Base-by-base conservation (phyloP, 2,329 filamentous ascomycete species). In the Fonsecaea multimorphosa region DNA sequence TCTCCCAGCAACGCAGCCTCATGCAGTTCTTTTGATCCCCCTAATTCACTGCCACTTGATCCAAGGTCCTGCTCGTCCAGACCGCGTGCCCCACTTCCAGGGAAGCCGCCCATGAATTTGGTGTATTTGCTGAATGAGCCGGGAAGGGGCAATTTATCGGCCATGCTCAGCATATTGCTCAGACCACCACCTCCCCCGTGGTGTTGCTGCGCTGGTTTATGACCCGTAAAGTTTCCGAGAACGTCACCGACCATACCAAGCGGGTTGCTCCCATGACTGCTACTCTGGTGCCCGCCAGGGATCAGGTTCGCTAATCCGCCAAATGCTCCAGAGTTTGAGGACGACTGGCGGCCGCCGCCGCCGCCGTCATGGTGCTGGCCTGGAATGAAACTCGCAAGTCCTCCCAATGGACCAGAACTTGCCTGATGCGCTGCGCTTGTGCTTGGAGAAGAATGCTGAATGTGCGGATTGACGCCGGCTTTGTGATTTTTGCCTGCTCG, bases 401-500 rank as follows among this genome's bases (percentile, higher is more conserved):
- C 46, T 8, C 58, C 46, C 9, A 60, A 31, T 14, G 44, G 19
- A 14, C 58, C 32, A 24, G 58, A 38, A 32, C 22, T 49, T 53
- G 31, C 34, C n/a, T 24, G 58, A 29, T 40, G 44, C 11, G 19
- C 19, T 27, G 19, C 44, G 22, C 44, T 27, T 24, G 44, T 56
- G 49, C 46, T 57, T 32, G 55, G 22, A 24, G 46, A 9, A 14
- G 54, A 40, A 32, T 58, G 62, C 32, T 61, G 64, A 32, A 59
- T 46, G 40, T 68, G 66, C 14, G 68, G 64, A 52, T 71, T 67
- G 49, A 72, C 73, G n/a, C 69, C 74, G 29, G 68, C 77, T 12
- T 77, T 80, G 76, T 97, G 92, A 76, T 98, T 99, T 76, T 89
- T 89, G 52, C 94, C 93, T 8, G 84, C 83, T 74, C 87, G 90